These are phyloP conservation scores for Calonectria hawksworthii DNA, from an alignment of 2,329 filamentous ascomycete species.

Conservation along the genomic window DNA sequence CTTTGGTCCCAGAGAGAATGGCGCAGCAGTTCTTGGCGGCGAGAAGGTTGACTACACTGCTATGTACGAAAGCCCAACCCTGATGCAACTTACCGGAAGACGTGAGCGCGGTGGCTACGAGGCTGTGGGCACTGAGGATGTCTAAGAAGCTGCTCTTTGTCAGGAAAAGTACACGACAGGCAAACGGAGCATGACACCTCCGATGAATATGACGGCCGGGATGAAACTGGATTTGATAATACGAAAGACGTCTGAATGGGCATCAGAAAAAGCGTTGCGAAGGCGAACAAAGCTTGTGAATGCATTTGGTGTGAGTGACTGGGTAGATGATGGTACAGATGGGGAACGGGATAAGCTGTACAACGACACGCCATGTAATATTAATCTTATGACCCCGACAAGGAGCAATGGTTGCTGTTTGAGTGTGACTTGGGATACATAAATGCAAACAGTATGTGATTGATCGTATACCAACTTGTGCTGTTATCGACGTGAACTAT, in stretches of 20 bases:
- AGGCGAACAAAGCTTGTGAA: slow-evolving; percentile 30
- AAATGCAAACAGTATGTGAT: slow-evolving; percentile 2
- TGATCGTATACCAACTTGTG: background rate
- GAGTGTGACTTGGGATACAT: slow-evolving; percentile 13
- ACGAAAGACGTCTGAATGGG: slow-evolving; percentile 27
- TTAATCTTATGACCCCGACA: slow-evolving; percentile 34
- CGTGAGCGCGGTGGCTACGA: slow-evolving; percentile 72
- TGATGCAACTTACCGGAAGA: slow-evolving; percentile 71
- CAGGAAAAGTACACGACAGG: slow-evolving; percentile 5
- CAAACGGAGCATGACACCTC: slow-evolving; percentile 22
- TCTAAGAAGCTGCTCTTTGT: slow-evolving; percentile 39
- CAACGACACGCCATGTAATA: slow-evolving; percentile 40
- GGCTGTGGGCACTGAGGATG: slow-evolving; percentile 70
- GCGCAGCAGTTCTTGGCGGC: slow-evolving; percentile 82
- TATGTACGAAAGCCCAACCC: slow-evolving; percentile 87
- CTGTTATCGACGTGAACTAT: background rate
- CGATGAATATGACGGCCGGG: slow-evolving; percentile 37
- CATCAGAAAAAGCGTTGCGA: slow-evolving; percentile 34
- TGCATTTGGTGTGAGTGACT: slow-evolving; percentile 29
- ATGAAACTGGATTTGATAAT: slow-evolving; percentile 35
- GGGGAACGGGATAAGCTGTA: slow-evolving; percentile 34
- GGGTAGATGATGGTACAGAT: slow-evolving; percentile 28
- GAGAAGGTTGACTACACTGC: slow-evolving; percentile 86
- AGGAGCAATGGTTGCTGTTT: slow-evolving; percentile 27
- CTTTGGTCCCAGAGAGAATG: slow-evolving; percentile 81